A percentile compares a stretch with the other conserved stretches of the same genome.
These are phyloP conservation scores for Craterostigma plantagineum DNA, from an alignment of 257 asterid genomes.

Conservation along the genomic window DNA sequence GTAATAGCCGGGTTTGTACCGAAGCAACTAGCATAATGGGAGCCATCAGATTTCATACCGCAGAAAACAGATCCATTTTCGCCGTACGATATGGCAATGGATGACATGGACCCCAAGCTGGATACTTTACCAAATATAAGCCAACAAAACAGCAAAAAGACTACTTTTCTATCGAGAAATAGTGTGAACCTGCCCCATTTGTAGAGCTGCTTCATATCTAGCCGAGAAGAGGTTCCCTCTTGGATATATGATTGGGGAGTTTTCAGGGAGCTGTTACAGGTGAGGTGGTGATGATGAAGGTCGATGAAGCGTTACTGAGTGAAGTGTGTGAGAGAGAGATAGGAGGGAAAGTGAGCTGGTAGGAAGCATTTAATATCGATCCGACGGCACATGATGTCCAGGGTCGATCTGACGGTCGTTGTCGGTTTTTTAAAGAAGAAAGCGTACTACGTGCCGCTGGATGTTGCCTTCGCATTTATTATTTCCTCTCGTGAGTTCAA, in stretches of 20 bases:
- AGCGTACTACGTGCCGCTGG: conserved; percentile 10
- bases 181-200: conserved; percentile 1
- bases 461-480: conserved; percentile 12
- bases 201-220: not conserved
- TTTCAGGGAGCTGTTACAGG: no score
- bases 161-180: conserved; percentile 9
- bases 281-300: conserved; percentile 4
- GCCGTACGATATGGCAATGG: conserved; percentile 52
- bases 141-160: conserved; percentile 15
- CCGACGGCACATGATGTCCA: conserved; percentile 6
- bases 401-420: conserved; percentile 9
- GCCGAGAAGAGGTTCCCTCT: not conserved
- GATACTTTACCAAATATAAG: conserved; percentile 16
- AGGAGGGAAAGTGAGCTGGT: conserved; percentile 12
- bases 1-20: conserved; percentile 38
- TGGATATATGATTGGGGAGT: no score
- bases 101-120: conserved; percentile 59
- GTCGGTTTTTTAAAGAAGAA: not conserved
- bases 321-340: conserved; percentile 6
- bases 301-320: conserved; percentile 6
- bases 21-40: conserved; percentile 38
- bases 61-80: conserved; percentile 60
- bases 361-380: conserved; percentile 16
- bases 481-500: not conserved
- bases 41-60: conserved; percentile 49